These are phyloP conservation scores for Globisporangium splendens DNA, from an alignment of 352 stramenopile genomes.

Conservation along the genomic window DNA sequence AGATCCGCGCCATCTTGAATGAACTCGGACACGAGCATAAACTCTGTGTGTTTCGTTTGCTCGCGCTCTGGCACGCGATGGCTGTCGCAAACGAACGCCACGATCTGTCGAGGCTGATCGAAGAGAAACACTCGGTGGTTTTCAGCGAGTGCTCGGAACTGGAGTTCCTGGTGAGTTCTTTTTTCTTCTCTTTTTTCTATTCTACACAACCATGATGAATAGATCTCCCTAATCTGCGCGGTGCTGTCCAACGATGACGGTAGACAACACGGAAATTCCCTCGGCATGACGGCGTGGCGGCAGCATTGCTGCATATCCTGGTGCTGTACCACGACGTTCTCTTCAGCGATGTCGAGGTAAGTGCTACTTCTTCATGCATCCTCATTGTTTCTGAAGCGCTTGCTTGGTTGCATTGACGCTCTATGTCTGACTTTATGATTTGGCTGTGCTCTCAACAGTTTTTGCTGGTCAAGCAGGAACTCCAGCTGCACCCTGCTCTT, in stretches of 20 bases:
- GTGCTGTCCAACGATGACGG: too few relatives aligned
- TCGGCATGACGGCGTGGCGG: conserved; percentile 37
- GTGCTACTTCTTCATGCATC: neutral
- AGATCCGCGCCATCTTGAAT: conserved; percentile 42
- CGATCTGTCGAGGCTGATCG: conserved; percentile 38
- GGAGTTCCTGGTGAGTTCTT: conserved; percentile 49
- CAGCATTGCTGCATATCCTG: conserved; percentile 53
- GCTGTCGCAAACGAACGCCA: conserved; percentile 31
- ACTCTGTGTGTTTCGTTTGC: conserved; percentile 48
- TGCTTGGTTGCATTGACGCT: neutral
- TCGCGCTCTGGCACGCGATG: conserved; percentile 52
- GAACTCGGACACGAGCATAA: conserved; percentile 43
- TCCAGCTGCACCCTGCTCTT: conserved; percentile 19
- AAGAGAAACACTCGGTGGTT: conserved; percentile 50
- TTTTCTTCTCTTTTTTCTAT: neutral
- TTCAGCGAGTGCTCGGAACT: conserved; percentile 60
- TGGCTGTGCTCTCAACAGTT: conserved; percentile 21
- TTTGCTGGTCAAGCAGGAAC: conserved; percentile 46
- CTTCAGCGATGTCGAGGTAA: conserved; percentile 69
- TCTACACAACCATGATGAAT: neutral
- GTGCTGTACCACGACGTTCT: conserved; percentile 62
- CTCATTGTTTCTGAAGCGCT: neutral
- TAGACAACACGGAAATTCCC: conserved; percentile 38
- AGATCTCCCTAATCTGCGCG: neutral
- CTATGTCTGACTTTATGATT: neutral